These are phyloP conservation scores for Echinochloa phyllopogon DNA, from an alignment of 176 grass and related monocot species.

Conservation along the genomic window DNA sequence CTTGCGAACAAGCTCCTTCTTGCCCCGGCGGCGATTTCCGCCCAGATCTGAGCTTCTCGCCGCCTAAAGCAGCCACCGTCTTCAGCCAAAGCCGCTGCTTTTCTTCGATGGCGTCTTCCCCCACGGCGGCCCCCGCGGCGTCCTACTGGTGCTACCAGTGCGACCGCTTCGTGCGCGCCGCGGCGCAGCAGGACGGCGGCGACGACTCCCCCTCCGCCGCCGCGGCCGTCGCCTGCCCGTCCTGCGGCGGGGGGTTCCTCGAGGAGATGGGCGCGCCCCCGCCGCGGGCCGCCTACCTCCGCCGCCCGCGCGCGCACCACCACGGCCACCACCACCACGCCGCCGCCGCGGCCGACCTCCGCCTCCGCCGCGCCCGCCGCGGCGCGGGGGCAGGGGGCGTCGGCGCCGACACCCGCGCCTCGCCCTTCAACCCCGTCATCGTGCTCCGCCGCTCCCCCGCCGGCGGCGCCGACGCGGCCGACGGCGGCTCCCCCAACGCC, in stretches of 20 bases:
- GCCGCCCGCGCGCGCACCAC: constrained; percentile 53
- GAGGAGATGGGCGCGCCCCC: constrained; percentile 76
- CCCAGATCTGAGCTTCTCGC: constrained; percentile 39
- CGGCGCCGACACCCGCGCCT: constrained; percentile 40
- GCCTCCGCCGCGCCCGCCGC: constrained; percentile 54
- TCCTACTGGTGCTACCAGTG: constrained; percentile 98
- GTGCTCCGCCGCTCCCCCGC: constrained; percentile 68
- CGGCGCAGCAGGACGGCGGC: neutral
- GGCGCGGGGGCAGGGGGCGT: neutral
- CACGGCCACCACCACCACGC: neutral
- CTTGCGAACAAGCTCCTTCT: neutral
- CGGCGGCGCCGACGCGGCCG: neutral
- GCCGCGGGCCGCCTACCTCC: constrained; percentile 25
- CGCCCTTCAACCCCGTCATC: constrained; percentile 92
- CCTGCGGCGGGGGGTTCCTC: constrained; percentile 88
- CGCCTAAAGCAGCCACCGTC: neutral
- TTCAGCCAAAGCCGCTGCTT: neutral
- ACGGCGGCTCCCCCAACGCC: neutral
- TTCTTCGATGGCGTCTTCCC: constrained; percentile 29
- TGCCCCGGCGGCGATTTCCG: neutral
- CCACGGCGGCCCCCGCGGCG: constrained; percentile 22
- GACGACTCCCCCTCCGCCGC: constrained; percentile 33
- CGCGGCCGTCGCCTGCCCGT: constrained; percentile 60
- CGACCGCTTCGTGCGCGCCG: constrained; percentile 78
- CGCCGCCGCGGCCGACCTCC: constrained; percentile 30